Conservation (phyloP, 2,329 filamentous ascomycete genomes). For the Fusarium tjaetaba region DNA sequence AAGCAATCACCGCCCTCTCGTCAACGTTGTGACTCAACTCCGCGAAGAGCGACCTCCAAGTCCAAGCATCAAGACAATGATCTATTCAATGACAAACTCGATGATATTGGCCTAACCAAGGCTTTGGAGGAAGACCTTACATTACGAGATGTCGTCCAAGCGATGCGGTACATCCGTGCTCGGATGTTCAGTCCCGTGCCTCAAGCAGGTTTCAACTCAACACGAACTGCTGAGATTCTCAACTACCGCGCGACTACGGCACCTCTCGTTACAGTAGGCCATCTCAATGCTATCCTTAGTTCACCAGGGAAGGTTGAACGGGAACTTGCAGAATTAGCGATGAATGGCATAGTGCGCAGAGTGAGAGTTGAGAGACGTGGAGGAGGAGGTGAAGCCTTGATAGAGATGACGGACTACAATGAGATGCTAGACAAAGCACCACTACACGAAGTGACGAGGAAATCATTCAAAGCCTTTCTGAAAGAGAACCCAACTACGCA, state of each 20-base stretch:
- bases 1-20: constrained; percentile 27
- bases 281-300: constrained; percentile 70
- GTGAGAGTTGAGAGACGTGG: constrained; percentile 71
- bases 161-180: constrained; percentile 68
- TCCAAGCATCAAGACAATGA: constrained; percentile 40
- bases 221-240: constrained; percentile 70
- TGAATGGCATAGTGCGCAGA: constrained; percentile 66
- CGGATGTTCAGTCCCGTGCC: constrained; percentile 74
- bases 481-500: constrained; percentile 58
- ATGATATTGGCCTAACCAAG: constrained; percentile 67
- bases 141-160: constrained; percentile 71
- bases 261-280: constrained; percentile 71
- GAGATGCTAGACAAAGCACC: constrained; percentile 52
- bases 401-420: constrained; percentile 67
- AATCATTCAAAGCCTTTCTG: constrained; percentile 64
- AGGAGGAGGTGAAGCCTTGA: constrained; percentile 71
- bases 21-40: constrained; percentile 36
- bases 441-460: constrained; percentile 56
- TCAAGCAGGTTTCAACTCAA: constrained; percentile 70
- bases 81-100: constrained; percentile 59
- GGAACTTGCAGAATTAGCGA: constrained; percentile 70
- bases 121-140: constrained; percentile 65
- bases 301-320: constrained; percentile 73
- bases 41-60: constrained; percentile 39
- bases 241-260: constrained; percentile 69